Evolutionary conservation across 1,284 basidiomycete genomes (phyloP), one percentile per base, ranked within the genome.

Genomic region (Stygiomarasmius scandens): DNA sequence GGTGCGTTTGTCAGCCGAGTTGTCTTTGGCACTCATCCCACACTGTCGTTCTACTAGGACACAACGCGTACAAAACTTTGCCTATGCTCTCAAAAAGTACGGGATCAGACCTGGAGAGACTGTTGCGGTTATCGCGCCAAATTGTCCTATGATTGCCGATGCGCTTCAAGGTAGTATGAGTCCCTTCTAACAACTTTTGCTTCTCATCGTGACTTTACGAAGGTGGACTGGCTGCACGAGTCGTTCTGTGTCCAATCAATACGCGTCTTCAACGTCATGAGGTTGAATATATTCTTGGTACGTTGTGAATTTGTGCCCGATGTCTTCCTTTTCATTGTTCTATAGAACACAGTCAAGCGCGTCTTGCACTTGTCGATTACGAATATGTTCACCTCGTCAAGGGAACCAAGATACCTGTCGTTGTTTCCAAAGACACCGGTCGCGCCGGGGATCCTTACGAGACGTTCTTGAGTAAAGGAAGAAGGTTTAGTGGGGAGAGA

Each of bases 81-180:
- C 90, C 4, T 94, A 94, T 69, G 92, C 88, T 1, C 72, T 94
- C 49, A 81, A 89, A 27, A 77, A 83, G 56, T 77, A 76, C 19
- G 91, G 90, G 1, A 84, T 94, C 24, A 71, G 75, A 56, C 86
- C 89, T 2, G 90, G 90, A 4, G 92, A 94, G 61, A 82, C 88
- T 48, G 84, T 93, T 6, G 89, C 89, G 2, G 81, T 92, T 24
- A 83, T 93, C 68, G 86, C 90, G 2, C 91, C 91, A 5, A 93
- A 93, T 66, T 89, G 90, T 19, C 92, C 93, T 10, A 73, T 93
- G 67, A 90, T 93, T 59, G 87, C 89, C 75, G 89, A 90, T 83
- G 61, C 45, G 60, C 52, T 27, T 19, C 32, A 29, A 46, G 20
- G 24, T 41, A n/a, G n/a, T n/a, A n/a, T n/a, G n/a, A n/a, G n/a